Conservation (phyloP, 148 eudicot species). For the Rhododendron ferrugineum region DNA sequence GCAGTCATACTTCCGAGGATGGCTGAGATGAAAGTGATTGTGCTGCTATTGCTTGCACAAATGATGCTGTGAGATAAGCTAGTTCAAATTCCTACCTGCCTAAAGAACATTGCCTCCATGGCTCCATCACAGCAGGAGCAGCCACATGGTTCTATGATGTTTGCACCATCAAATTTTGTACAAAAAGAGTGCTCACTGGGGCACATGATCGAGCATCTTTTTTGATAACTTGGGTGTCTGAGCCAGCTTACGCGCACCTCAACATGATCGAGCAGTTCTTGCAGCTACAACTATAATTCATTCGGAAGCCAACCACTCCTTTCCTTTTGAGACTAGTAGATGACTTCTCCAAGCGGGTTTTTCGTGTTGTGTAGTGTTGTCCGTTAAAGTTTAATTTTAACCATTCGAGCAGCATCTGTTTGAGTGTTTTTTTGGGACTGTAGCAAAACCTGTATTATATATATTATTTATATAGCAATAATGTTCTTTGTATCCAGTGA, state of each 20-base stretch:
- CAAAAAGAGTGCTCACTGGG: not conserved
- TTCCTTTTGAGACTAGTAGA: not conserved
- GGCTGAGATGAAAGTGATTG: conserved; percentile 25
- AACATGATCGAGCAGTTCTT: not conserved
- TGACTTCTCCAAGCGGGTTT: not conserved
- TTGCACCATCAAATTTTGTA: not conserved
- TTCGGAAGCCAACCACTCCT: not conserved
- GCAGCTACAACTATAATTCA: not conserved
- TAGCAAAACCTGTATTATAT: not conserved
- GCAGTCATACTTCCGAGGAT: conserved; percentile 49
- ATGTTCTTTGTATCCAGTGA: not conserved
- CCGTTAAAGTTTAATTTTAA: not conserved
- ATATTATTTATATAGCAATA: not conserved
- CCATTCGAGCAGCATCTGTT: not conserved
- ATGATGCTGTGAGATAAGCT: not conserved
- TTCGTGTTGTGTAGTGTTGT: not conserved
- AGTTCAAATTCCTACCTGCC: not conserved
- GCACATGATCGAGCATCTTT: not conserved
- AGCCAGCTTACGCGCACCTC: not conserved
- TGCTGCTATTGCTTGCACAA: not conserved
- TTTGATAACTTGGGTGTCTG: not conserved
- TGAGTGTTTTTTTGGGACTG: not conserved
- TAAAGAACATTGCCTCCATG: not conserved
- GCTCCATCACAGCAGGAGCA: not conserved
- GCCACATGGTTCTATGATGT: not conserved